Evolutionary conservation across 805 yeast species (phyloP), one percentile per base, ranked within the genome.

Genomic region (Cyberlindnera lachancei): DNA sequence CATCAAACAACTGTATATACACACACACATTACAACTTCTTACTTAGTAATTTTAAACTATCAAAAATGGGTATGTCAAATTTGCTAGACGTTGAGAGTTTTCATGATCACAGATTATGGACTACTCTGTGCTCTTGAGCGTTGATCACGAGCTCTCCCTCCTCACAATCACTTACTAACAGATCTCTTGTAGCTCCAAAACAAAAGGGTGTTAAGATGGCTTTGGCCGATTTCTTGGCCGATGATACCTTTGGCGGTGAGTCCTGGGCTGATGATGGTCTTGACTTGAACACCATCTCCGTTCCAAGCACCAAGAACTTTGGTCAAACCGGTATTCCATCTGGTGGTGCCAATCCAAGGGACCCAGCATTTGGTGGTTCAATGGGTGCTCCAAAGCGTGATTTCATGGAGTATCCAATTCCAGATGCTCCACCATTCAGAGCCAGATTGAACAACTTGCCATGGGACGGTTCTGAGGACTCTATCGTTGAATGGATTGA

Each of bases 381-480:
- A 36, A 52, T 59, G 19, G 37, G 49, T 32, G 58, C 52, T 30
- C 55, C 58, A 32, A 48, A 64, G 44, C 62, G 63, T 43, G 74
- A 71, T 41, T 72, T 84, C 59, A 68, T 64, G 23, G 88, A 80
- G 53, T 81, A 63, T 46, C 95, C 95, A 26, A 69, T 92, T 39
- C 99, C 99, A 28, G 90, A 86, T 48, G 70, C 63, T 32, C 87
- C 96, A 14, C 99, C 99, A 34, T 92, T 61, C 69, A 80, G 83
- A 50, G 96, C 95, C n/a, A 75, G 85, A 56, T 69, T 90, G 45
- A 74, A 75, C 54, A 87, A 88, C 63, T 73, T 92, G 53, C 85
- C 95, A 38, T 81, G 83, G 78, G 88, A 82, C 37, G 71, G 74
- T 27, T 58, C 66, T 29, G 96, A 90, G 58, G 75, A 66, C 23